Evolutionary conservation across 768 basidiomycete species (phyloP).

Genomic region (Mycena filopes): DNA sequence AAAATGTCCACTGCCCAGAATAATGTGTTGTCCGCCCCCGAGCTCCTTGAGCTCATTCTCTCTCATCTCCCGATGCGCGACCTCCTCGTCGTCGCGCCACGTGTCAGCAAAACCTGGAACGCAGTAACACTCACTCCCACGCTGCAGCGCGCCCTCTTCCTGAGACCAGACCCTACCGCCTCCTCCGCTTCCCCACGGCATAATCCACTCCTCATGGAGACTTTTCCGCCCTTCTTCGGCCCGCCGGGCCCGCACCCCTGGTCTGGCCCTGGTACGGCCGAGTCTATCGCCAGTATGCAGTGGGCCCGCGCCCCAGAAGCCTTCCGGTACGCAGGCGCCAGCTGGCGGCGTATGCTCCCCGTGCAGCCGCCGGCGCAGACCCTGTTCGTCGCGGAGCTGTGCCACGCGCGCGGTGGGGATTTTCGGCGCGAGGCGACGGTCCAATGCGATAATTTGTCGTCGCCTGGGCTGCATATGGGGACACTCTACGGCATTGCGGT

Average conservation of each 20-base stretch:
- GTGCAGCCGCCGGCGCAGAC: not conserved
- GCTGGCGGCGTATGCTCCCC: conserved; percentile 16
- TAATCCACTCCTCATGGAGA: not conserved
- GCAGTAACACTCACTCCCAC: too few relatives aligned
- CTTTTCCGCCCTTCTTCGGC: conserved; percentile 1
- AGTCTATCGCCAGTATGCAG: not conserved
- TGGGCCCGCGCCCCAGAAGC: conserved; percentile 1
- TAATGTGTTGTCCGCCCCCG: too few relatives aligned
- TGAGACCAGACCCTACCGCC: conserved; percentile 6
- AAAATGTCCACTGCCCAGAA: too few relatives aligned
- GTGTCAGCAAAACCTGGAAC: too few relatives aligned
- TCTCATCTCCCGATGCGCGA: too few relatives aligned
- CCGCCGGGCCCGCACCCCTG: not conserved
- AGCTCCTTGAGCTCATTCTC: too few relatives aligned
- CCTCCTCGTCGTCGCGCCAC: too few relatives aligned
- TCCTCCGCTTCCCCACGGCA: not conserved
- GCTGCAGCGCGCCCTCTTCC: conserved; percentile 17
- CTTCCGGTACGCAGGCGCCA: not conserved
- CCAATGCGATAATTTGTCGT: not conserved
- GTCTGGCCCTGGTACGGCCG: not conserved
- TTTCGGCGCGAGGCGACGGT: not conserved
- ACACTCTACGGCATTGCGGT: not conserved
- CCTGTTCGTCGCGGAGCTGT: not conserved
- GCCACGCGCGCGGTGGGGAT: not conserved
- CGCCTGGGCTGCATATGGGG: not conserved